These are phyloP conservation scores for Cyclotella cryptica DNA, from an alignment of 108 stramenopile species.

Conservation along the genomic window DNA sequence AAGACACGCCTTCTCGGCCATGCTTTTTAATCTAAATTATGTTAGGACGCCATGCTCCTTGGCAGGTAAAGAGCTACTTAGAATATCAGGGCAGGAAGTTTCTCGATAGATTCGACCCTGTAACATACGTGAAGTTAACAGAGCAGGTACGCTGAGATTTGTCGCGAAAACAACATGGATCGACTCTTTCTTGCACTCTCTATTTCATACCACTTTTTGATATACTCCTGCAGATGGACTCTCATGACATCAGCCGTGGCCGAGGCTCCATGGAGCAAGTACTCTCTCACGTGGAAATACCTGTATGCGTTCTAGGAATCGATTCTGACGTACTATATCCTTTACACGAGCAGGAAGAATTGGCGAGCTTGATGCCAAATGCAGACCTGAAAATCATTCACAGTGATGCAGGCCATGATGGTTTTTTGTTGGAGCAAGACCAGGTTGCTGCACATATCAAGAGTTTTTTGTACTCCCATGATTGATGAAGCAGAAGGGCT, in stretches of 20 bases:
- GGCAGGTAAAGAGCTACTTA: constrained; percentile 90
- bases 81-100: constrained; percentile 95
- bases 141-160: too few relatives aligned
- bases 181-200: too few relatives aligned
- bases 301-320: constrained; percentile 88
- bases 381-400: constrained; percentile 79
- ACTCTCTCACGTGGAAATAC: constrained; percentile 71
- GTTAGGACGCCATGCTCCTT: constrained; percentile 70
- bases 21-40: constrained; percentile 16
- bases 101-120: constrained; percentile 88
- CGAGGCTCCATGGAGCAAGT: constrained; percentile 65
- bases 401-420: constrained; percentile 91
- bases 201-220: not conserved
- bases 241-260: constrained; percentile 85
- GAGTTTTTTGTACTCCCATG: constrained; percentile 74
- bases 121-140: constrained; percentile 93
- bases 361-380: constrained; percentile 74
- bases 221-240: constrained; percentile 72
- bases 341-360: constrained; percentile 84
- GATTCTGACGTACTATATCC: constrained; percentile 93
- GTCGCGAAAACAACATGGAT: too few relatives aligned
- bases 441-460: constrained; percentile 83
- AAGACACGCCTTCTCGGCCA: not conserved
- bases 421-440: constrained; percentile 94
- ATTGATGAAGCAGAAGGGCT: constrained; percentile 10